Evolutionary conservation across 768 basidiomycete genomes (phyloP).

Genomic region (Phlebiopsis gigantea): DNA sequence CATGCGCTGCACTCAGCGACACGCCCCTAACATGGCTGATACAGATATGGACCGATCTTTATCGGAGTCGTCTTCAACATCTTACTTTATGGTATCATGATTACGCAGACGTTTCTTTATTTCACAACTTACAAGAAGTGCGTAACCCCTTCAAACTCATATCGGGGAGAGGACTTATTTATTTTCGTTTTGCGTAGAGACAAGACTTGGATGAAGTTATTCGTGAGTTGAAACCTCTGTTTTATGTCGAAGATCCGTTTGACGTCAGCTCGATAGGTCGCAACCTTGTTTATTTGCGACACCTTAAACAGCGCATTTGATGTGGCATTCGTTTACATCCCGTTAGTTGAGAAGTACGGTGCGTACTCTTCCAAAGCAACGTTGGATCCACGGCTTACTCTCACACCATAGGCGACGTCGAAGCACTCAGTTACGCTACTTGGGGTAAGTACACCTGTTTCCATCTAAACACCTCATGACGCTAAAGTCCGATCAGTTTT

Average conservation of each 20-base stretch:
- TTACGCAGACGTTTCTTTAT: conserved; percentile 44
- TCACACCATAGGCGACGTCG: conserved; percentile 22
- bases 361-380: neutral
- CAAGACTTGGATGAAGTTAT: conserved; percentile 37
- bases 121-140: conserved; percentile 37
- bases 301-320: conserved; percentile 43
- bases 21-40: neutral
- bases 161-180: too few relatives aligned
- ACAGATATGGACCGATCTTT: conserved; percentile 45
- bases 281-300: conserved; percentile 41
- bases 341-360: conserved; percentile 45
- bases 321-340: conserved; percentile 39
- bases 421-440: conserved; percentile 22
- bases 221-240: conserved; percentile 28
- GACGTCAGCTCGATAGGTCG: conserved; percentile 30
- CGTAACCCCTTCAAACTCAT: conserved; percentile 5
- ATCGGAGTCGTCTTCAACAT: conserved; percentile 44
- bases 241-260: neutral
- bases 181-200: conserved; percentile 29
- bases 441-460: conserved; percentile 29
- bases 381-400: neutral
- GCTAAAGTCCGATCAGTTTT: conserved; percentile 29
- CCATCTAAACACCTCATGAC: neutral
- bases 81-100: conserved; percentile 45
- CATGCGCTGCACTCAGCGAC: neutral